Evolutionary conservation across 768 basidiomycete genomes (phyloP).

Genomic region (Rhizopogon rudus): DNA sequence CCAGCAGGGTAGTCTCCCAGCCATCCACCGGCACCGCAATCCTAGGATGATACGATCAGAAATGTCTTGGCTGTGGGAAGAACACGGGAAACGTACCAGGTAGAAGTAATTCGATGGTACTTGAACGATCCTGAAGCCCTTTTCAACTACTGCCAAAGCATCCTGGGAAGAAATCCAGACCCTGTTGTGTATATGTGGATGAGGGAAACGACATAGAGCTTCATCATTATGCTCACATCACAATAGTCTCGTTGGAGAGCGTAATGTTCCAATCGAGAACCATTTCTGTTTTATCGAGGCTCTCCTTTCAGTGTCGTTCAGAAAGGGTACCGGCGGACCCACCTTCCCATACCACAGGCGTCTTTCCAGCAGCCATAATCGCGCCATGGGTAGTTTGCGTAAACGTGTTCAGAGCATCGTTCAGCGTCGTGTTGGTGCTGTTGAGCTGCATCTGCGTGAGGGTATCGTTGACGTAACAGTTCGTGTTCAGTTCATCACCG

Average conservation of each 20-base stretch:
- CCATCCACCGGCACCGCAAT: constrained; percentile 47
- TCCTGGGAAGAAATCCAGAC: constrained; percentile 45
- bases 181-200: constrained; percentile 13
- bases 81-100: constrained; percentile 23
- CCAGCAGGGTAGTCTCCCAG: constrained; percentile 30
- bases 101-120: constrained; percentile 51
- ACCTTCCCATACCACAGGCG: constrained; percentile 82
- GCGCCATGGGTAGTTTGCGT: constrained; percentile 54
- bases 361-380: constrained; percentile 55
- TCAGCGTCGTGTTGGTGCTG: constrained; percentile 46
- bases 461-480: constrained; percentile 61
- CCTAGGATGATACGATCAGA: constrained; percentile 18
- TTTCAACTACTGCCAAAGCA: constrained; percentile 31
- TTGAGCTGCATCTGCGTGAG: constrained; percentile 52
- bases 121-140: constrained; percentile 42
- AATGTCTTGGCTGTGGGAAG: not conserved
- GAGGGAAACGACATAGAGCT: not conserved
- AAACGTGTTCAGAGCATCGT: constrained; percentile 61
- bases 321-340: constrained; percentile 1
- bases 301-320: not conserved
- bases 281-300: constrained; percentile 35
- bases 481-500: constrained; percentile 73
- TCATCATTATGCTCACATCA: constrained; percentile 27
- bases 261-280: constrained; percentile 33
- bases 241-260: constrained; percentile 36